Evolutionary conservation across 768 basidiomycete species (phyloP).

Genomic region (Boletus coccyginus): DNA sequence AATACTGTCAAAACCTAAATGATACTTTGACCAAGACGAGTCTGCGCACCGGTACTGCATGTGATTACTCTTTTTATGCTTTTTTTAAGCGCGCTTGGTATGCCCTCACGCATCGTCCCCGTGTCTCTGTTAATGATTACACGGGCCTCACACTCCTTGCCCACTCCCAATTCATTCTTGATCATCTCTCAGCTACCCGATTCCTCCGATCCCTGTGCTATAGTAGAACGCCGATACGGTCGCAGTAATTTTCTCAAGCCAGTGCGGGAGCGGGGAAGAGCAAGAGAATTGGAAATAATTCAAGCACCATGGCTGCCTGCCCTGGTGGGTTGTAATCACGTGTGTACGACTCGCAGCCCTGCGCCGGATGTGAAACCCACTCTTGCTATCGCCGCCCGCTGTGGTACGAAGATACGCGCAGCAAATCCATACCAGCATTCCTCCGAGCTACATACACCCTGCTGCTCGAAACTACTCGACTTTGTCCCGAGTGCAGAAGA

Average conservation of each 20-base stretch:
- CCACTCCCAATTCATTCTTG: slow-evolving; percentile 56
- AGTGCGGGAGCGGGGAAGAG: slow-evolving; percentile 66
- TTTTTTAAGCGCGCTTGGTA: slow-evolving; percentile 83
- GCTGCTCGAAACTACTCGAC: slow-evolving; percentile 71
- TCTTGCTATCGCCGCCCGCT: slow-evolving; percentile 68
- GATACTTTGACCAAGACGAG: slow-evolving; percentile 42
- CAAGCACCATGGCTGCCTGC: slow-evolving; percentile 59
- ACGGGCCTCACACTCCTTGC: slow-evolving; percentile 75
- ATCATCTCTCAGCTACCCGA: slow-evolving; percentile 62
- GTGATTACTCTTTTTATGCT: slow-evolving; percentile 78
- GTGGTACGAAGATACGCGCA: slow-evolving; percentile 51
- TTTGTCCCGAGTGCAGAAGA: slow-evolving; percentile 34
- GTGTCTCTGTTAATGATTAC: slow-evolving; percentile 29
- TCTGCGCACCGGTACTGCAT: slow-evolving; percentile 69
- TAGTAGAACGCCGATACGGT: slow-evolving; percentile 74
- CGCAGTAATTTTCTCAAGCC: slow-evolving; percentile 56
- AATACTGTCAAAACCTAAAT: slow-evolving; percentile 63
- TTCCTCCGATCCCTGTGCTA: slow-evolving; percentile 43
- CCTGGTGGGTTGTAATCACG: slow-evolving; percentile 90
- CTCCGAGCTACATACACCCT: slow-evolving; percentile 47
- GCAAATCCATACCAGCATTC: slow-evolving; percentile 69
- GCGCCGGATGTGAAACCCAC: slow-evolving; percentile 68
- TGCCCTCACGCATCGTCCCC: slow-evolving; percentile 8
- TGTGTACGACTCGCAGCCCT: slow-evolving; percentile 44
- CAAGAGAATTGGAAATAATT: slow-evolving; percentile 67